Evolutionary conservation across 306 rosid species (phyloP).

Genomic region (Cucumis hystrix): DNA sequence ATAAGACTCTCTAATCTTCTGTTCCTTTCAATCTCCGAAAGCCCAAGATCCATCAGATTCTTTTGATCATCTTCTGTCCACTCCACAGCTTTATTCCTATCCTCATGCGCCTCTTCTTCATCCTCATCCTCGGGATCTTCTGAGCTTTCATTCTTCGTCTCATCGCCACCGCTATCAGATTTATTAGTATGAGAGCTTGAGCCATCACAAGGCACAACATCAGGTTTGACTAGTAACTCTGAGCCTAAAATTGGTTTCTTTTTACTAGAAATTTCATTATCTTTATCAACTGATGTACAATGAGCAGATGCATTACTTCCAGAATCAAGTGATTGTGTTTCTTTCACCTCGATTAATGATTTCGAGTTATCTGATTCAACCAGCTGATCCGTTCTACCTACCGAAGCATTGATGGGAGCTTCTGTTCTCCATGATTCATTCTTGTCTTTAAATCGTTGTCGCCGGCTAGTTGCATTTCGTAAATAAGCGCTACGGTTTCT

Average conservation of each 20-base stretch:
- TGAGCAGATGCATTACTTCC: conserved; percentile 19
- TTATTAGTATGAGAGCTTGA: not conserved
- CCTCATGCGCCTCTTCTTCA: conserved; percentile 23
- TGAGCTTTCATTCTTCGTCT: conserved; percentile 7
- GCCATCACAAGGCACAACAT: conserved; percentile 7
- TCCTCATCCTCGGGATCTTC: conserved; percentile 34
- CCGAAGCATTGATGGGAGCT: not conserved
- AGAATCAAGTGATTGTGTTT: not conserved
- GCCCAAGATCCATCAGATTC: conserved; percentile 61
- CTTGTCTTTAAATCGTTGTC: conserved; percentile 27
- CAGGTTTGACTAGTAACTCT: conserved; percentile 18
- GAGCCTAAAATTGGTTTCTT: conserved; percentile 14
- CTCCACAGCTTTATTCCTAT: conserved; percentile 41
- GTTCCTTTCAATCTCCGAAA: conserved; percentile 75
- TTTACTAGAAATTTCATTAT: not conserved
- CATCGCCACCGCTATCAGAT: conserved; percentile 2
- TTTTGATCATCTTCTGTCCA: conserved; percentile 84
- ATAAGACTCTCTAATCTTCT: conserved; percentile 62
- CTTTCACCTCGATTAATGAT: not conserved
- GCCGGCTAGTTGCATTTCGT: conserved; percentile 29
- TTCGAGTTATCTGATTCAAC: not conserved
- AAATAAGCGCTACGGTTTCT: conserved; percentile 19
- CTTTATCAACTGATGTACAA: conserved; percentile 4
- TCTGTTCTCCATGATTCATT: conserved; percentile 23
- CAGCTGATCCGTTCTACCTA: not conserved